Percentiles rank a stretch among this genome's conserved stretches.
These are phyloP conservation scores for Wickerhamomyces subpelliculosus DNA, from an alignment of 805 yeast species.

Conservation along the genomic window DNA sequence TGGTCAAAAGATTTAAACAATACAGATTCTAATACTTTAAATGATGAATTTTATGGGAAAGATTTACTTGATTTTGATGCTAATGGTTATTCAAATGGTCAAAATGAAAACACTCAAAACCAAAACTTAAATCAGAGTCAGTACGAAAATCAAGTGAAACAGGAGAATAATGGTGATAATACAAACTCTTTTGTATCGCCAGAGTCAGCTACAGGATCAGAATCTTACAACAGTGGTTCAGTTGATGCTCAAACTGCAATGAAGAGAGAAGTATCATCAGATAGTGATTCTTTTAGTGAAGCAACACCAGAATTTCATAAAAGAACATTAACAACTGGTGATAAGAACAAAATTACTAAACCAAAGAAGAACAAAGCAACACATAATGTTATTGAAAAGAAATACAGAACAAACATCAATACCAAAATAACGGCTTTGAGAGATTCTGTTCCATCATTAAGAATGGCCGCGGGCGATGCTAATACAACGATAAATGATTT, in stretches of 20 bases:
- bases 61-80: not conserved
- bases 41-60: not conserved
- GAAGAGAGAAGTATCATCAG: not conserved
- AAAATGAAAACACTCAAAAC: not conserved
- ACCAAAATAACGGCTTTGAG: slow-evolving; percentile 60
- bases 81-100: not conserved
- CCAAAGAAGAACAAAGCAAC: slow-evolving; percentile 50
- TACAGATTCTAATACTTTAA: not conserved
- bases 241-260: not conserved
- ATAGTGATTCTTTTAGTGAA: not conserved
- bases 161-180: not conserved
- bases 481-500: slow-evolving; percentile 40
- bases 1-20: not conserved
- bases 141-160: not conserved
- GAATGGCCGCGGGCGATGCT: slow-evolving; percentile 50
- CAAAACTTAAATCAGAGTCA: too few relatives aligned
- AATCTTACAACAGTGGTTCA: too few relatives aligned
- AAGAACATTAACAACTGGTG: not conserved
- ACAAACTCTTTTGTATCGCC: not conserved
- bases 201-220: not conserved
- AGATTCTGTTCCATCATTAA: slow-evolving; percentile 72
- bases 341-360: slow-evolving; percentile 26
- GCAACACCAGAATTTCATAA: not conserved
- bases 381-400: slow-evolving; percentile 77
- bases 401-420: slow-evolving; percentile 73